phyloP scores from a whole-genome alignment of 768 basidiomycete species.

The Wakefieldia striispora region DNA sequence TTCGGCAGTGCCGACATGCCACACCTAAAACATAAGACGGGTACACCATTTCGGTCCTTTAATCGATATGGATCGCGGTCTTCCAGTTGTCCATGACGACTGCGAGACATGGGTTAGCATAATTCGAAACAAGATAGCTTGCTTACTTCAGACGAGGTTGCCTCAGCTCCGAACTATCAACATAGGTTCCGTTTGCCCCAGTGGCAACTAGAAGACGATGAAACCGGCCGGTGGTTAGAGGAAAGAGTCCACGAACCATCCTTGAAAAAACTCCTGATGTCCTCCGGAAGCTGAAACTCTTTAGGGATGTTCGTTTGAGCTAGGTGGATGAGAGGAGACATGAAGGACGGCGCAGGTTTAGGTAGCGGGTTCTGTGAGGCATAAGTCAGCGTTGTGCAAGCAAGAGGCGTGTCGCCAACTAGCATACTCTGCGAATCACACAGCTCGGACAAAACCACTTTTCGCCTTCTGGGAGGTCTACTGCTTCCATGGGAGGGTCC shows the following conservation, averaged over 20 bases:
- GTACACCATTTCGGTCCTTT: conserved; percentile 77
- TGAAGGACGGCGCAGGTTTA: conserved; percentile 63
- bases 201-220: conserved; percentile 58
- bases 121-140: conserved; percentile 3
- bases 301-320: conserved; percentile 67
- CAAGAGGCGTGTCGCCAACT: not conserved
- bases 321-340: conserved; percentile 71
- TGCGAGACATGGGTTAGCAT: conserved; percentile 23
- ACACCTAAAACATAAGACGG: conserved; percentile 91
- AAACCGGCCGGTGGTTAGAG: conserved; percentile 13
- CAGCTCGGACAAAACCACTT: conserved; percentile 82
- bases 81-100: conserved; percentile 86
- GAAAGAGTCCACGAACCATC: conserved; percentile 58
- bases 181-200: conserved; percentile 77
- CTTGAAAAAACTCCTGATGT: conserved; percentile 79
- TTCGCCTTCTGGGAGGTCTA: conserved; percentile 79
- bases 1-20: conserved; percentile 73
- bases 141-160: conserved; percentile 81
- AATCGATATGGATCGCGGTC: conserved; percentile 87
- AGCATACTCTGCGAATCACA: conserved; percentile 59
- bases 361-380: conserved; percentile 57
- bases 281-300: conserved; percentile 85
- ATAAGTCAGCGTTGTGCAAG: conserved; percentile 11
- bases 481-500: conserved; percentile 88
- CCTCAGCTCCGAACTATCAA: conserved; percentile 75